Evolutionary conservation across 495 filamentous ascomycete genomes (phyloP), one percentile per base, ranked within the genome.

Genomic region (Aspergillus avenaceus): DNA sequence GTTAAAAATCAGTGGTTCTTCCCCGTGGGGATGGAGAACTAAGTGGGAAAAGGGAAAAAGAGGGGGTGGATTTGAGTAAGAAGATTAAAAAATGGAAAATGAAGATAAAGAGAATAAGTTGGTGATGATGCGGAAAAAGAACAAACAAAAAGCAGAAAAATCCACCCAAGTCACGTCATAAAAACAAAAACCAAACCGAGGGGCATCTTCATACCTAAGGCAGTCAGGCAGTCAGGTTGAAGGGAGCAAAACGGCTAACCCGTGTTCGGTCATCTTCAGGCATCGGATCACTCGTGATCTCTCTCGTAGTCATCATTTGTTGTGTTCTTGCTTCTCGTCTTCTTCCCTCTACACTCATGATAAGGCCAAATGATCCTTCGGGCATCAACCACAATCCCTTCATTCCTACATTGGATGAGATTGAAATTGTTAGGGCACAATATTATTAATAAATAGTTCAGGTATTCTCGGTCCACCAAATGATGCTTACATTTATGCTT

Each of bases 21-120:
- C 52, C 52, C 52, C 52, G 52, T 54, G 52, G 52, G 51, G 52
- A 43, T 23, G 13, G 19, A 1, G 27, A 37, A 34, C 13, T 24
- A 41, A 14, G 36, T 19, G 29, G 22, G 31, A 41, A 25, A 14
- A 24, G 13, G 21, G 22, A 8, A n/a, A 23, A 16, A 22, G 41
- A 45, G n/a, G 40, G 18, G n/a, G n/a, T n/a, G n/a, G n/a, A 41
- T 8, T 26, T 26, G 22, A 31, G 25, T n/a, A n/a, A n/a, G n/a
- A n/a, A n/a, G n/a, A n/a, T n/a, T n/a, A n/a, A n/a, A n/a, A n/a
- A n/a, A n/a, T n/a, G n/a, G n/a, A n/a, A n/a, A n/a, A n/a, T n/a
- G n/a, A n/a, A n/a, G n/a, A n/a, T n/a, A n/a, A n/a, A n/a, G n/a
- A n/a, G n/a, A n/a, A n/a, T n/a, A n/a, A n/a, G n/a, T n/a, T n/a